Evolutionary conservation across 75 land plant genomes (phyloP).

Genomic region (Cunninghamia lanceolata): DNA sequence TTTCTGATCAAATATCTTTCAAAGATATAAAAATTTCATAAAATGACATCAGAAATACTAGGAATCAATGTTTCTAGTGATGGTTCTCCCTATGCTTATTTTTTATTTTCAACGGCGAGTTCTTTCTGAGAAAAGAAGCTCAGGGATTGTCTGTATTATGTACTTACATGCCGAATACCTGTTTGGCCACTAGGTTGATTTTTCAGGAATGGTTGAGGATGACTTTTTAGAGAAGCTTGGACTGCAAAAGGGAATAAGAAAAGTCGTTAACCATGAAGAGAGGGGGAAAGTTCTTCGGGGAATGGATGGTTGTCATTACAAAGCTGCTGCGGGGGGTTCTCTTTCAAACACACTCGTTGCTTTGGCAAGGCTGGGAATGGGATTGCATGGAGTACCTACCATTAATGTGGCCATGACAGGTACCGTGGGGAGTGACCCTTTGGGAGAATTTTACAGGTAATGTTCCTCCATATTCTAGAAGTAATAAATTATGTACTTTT

Average conservation of each 20-base stretch:
- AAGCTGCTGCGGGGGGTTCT: slow-evolving; percentile 99
- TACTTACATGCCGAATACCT: slow-evolving; percentile 1
- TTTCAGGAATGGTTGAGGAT: slow-evolving; percentile 91
- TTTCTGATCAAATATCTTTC: neutral
- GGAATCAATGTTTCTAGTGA: slow-evolving; percentile 5
- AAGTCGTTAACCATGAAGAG: slow-evolving; percentile 91
- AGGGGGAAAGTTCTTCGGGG: slow-evolving; percentile 83
- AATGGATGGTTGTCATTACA: slow-evolving; percentile 88
- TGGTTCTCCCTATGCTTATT: neutral
- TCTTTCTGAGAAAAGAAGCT: slow-evolving; percentile 7
- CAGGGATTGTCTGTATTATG: neutral
- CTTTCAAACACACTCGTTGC: slow-evolving; percentile 95
- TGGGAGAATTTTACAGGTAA: slow-evolving; percentile 96
- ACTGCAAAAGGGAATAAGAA: slow-evolving; percentile 83
- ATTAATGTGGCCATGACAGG: slow-evolving; percentile 92
- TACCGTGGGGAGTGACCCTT: slow-evolving; percentile 88
- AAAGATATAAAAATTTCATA: neutral
- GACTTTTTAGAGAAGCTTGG: slow-evolving; percentile 72
- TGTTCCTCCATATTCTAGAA: neutral
- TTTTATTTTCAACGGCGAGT: neutral
- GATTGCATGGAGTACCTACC: slow-evolving; percentile 33
- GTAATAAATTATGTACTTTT: neutral
- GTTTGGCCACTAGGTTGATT: slow-evolving; percentile 70
- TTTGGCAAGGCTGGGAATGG: slow-evolving; percentile 81
- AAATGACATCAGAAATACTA: neutral